These are phyloP conservation scores for Pleurotus djamor DNA, from an alignment of 768 basidiomycete genomes.

Conservation along the genomic window DNA sequence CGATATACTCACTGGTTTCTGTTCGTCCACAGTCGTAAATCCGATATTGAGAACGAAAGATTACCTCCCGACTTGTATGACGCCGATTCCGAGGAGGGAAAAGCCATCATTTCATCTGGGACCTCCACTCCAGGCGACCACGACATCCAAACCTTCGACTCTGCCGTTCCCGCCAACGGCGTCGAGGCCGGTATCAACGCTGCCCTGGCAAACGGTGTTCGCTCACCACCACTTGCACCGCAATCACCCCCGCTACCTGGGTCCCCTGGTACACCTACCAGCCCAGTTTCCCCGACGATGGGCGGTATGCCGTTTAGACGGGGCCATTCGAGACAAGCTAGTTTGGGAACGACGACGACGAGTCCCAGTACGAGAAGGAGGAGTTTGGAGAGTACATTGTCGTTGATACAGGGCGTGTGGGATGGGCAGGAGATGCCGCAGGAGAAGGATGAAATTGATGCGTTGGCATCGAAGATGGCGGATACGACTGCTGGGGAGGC, in stretches of 20 bases:
- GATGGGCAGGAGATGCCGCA: slow-evolving; percentile 53
- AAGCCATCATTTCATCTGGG: slow-evolving; percentile 52
- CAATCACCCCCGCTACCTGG: slow-evolving; percentile 22
- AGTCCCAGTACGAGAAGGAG: slow-evolving; percentile 90
- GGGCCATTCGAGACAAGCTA: slow-evolving; percentile 74
- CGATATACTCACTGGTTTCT: not conserved
- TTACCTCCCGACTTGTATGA: slow-evolving; percentile 96
- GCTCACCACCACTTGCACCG: slow-evolving; percentile 27
- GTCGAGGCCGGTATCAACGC: slow-evolving; percentile 42
- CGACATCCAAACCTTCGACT: slow-evolving; percentile 27
- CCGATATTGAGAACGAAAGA: slow-evolving; percentile 98
- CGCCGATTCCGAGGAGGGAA: slow-evolving; percentile 68
- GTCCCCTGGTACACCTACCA: not conserved
- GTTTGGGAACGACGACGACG: slow-evolving; percentile 93
- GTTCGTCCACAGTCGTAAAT: slow-evolving; percentile 67
- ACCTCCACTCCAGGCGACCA: slow-evolving; percentile 58
- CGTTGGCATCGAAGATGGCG: slow-evolving; percentile 1
- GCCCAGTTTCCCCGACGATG: slow-evolving; percentile 30
- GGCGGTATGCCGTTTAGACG: slow-evolving; percentile 55
- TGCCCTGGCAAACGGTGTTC: slow-evolving; percentile 26
- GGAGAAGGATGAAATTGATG: slow-evolving; percentile 7
- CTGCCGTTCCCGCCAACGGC: slow-evolving; percentile 45
- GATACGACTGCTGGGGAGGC: not conserved
- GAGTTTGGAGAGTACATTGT: slow-evolving; percentile 94
- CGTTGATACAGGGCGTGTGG: slow-evolving; percentile 89